These are phyloP conservation scores for Miscanthus sacchariflorus DNA, from an alignment of 202 grass and related monocot species.

Conservation along the genomic window DNA sequence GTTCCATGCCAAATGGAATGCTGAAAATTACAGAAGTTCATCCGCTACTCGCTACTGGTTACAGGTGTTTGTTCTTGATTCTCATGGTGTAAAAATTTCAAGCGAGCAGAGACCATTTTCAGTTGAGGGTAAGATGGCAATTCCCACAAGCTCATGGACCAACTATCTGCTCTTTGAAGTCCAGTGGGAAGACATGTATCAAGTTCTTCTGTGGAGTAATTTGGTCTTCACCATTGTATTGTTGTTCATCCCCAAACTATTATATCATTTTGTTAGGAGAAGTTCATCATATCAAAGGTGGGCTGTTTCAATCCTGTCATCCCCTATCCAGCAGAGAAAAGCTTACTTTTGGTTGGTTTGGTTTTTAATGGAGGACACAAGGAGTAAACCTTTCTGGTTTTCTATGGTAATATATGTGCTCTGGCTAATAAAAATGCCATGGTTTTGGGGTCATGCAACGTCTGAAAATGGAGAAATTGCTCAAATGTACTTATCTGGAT, in stretches of 20 bases:
- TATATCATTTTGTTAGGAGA: constrained; percentile 58
- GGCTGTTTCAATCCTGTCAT: constrained; percentile 52
- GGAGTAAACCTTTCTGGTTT: constrained; percentile 70
- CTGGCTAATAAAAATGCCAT: constrained; percentile 79
- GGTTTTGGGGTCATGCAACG: constrained; percentile 81
- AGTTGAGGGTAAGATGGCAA: constrained; percentile 62
- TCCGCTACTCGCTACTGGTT: constrained; percentile 79
- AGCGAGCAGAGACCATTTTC: constrained; percentile 77
- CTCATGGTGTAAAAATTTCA: constrained; percentile 54
- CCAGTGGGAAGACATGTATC: constrained; percentile 80
- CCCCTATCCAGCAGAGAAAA: constrained; percentile 50
- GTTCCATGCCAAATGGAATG: constrained; percentile 90
- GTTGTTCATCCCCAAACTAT: constrained; percentile 61
- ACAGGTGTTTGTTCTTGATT: constrained; percentile 74
- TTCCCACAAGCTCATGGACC: constrained; percentile 49
- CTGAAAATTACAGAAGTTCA: constrained; percentile 74
- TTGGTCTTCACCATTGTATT: constrained; percentile 59
- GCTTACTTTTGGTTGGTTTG: constrained; percentile 58
- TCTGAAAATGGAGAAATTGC: constrained; percentile 77
- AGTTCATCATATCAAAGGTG: constrained; percentile 55
- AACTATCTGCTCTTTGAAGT: constrained; percentile 77
- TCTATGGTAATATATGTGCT: constrained; percentile 65
- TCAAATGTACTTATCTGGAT: constrained; percentile 83
- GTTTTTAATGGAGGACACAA: constrained; percentile 77
- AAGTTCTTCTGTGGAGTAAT: constrained; percentile 72